These are phyloP conservation scores for Curvularia sp. DNA, from an alignment of 2,329 filamentous ascomycete species.

Conservation along the genomic window DNA sequence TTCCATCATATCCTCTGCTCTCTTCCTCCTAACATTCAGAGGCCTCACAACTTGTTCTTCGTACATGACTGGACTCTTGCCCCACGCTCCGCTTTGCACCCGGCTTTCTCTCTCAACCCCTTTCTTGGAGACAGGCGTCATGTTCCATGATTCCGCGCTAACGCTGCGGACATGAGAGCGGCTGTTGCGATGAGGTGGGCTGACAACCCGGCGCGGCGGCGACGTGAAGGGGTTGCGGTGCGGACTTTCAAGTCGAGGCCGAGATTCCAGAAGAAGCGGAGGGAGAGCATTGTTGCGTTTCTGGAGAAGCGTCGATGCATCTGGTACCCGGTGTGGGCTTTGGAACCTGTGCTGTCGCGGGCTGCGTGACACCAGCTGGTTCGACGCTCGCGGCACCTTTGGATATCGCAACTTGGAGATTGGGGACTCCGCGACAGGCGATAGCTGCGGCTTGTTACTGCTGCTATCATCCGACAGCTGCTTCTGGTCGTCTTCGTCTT, in stretches of 20 bases:
- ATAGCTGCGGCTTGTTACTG: constrained; percentile 39
- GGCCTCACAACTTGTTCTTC: constrained; percentile 35
- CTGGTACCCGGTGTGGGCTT: constrained; percentile 16
- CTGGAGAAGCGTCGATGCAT: constrained; percentile 21
- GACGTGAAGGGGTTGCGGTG: constrained; percentile 39
- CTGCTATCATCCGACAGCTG: constrained; percentile 33
- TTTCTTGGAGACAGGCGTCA: constrained; percentile 24
- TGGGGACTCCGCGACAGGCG: constrained; percentile 55
- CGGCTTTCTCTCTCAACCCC: constrained; percentile 30
- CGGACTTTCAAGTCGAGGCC: constrained; percentile 22
- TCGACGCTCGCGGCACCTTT: constrained; percentile 57
- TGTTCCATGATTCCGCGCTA: constrained; percentile 35
- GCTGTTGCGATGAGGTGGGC: constrained; percentile 25
- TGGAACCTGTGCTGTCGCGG: constrained; percentile 18
- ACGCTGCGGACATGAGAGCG: constrained; percentile 35
- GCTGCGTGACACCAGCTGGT: constrained; percentile 54
- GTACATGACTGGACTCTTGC: constrained; percentile 38
- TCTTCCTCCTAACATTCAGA: constrained; percentile 33
- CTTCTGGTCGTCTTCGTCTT: constrained; percentile 53
- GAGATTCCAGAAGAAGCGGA: constrained; percentile 47
- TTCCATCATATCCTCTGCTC: constrained; percentile 29
- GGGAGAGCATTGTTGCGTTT: constrained; percentile 28
- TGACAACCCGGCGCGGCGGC: constrained; percentile 20
- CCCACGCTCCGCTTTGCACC: constrained; percentile 38
- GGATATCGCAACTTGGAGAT: constrained; percentile 57